A percentile compares a stretch with the other conserved stretches of the same genome.
These are phyloP conservation scores for Coccomyxa sp. DNA, from an alignment of 139 green algal genomes.

Conservation along the genomic window DNA sequence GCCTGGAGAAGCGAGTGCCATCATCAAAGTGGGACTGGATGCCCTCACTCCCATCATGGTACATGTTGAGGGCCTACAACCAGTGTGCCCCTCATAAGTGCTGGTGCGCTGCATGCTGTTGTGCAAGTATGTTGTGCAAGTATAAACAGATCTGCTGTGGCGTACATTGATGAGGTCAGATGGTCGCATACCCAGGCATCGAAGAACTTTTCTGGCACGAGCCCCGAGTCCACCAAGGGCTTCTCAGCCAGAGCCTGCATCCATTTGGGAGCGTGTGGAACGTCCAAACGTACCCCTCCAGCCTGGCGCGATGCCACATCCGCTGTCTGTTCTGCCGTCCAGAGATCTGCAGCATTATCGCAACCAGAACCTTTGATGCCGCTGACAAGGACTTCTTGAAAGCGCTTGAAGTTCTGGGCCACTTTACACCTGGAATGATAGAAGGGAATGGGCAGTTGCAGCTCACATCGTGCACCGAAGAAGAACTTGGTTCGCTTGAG, in stretches of 20 bases:
- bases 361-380: neutral
- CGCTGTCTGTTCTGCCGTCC: slow-evolving; percentile 61
- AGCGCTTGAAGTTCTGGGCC: neutral
- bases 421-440: too few species aligned
- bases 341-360: slow-evolving; percentile 35
- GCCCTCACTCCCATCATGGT: slow-evolving; percentile 71
- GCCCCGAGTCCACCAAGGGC: slow-evolving; percentile 31
- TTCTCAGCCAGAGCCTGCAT: slow-evolving; percentile 39
- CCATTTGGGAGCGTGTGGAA: slow-evolving; percentile 45
- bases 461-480: slow-evolving; percentile 44
- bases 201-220: slow-evolving; percentile 43
- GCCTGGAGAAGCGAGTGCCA: slow-evolving; percentile 48
- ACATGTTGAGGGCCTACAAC: slow-evolving; percentile 59
- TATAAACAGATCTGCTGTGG: too few species aligned
- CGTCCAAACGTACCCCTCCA: slow-evolving; percentile 55
- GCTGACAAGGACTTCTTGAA: neutral
- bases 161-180: too few species aligned
- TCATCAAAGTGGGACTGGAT: slow-evolving; percentile 75
- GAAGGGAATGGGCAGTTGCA: neutral
- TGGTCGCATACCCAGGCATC: slow-evolving; percentile 17
- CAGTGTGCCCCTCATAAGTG: neutral
- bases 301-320: slow-evolving; percentile 30
- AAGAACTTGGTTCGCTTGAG: slow-evolving; percentile 73
- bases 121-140: neutral
- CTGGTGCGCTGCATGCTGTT: neutral